phyloP scores from a whole-genome alignment of 2,329 filamentous ascomycete genomes.

The Zopfia rhizophila region DNA sequence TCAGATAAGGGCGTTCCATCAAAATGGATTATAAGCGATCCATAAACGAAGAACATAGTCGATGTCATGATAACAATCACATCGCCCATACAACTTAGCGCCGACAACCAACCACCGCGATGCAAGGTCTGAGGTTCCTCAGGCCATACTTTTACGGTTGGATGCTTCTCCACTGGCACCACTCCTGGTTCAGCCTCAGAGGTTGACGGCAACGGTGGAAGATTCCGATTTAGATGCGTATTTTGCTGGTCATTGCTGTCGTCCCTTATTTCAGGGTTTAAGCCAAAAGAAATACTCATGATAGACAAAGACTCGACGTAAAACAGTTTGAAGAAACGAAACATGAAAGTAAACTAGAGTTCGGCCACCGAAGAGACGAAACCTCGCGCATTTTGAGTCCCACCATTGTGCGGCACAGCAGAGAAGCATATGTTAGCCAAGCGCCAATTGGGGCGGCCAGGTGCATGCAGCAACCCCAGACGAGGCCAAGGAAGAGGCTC shows the following conservation, averaged over 20 bases:
- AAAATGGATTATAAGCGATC: conserved; percentile 13
- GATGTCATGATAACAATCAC: conserved; percentile 17
- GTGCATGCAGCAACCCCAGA: conserved; percentile 12
- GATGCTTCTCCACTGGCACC: conserved; percentile 5
- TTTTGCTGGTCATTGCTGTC: too few relatives aligned
- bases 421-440: not conserved
- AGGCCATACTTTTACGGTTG: conserved; percentile 13
- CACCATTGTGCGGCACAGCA: conserved; percentile 16
- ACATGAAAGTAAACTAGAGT: too few relatives aligned
- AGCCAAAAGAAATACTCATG: too few relatives aligned
- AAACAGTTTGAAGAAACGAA: conserved; percentile 2
- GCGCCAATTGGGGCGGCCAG: conserved; percentile 3
- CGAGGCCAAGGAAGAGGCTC: too few relatives aligned
- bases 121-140: conserved; percentile 10
- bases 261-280: too few relatives aligned
- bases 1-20: conserved; percentile 10
- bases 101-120: conserved; percentile 5
- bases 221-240: not conserved
- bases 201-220: conserved; percentile 4
- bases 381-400: too few relatives aligned
- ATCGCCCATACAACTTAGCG: conserved; percentile 18
- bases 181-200: not conserved
- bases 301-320: too few relatives aligned
- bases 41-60: conserved; percentile 18
- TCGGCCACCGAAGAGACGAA: too few relatives aligned